Evolutionary conservation across 2,329 filamentous ascomycete genomes (phyloP).

Genomic region (Fusarium aywerte): DNA sequence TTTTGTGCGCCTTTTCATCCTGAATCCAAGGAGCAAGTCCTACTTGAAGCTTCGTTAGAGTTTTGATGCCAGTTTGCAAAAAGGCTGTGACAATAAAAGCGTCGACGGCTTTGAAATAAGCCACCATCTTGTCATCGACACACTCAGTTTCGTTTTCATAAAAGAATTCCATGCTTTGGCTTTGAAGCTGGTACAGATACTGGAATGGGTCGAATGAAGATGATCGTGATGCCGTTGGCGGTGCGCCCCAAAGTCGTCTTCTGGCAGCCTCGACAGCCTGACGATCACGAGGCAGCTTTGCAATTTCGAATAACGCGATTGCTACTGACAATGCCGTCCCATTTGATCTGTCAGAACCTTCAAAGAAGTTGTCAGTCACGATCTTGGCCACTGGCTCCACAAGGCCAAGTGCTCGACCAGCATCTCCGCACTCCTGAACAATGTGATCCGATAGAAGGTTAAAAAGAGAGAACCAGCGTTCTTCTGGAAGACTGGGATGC

Average conservation of each 20-base stretch:
- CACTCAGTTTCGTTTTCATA: slow-evolving; percentile 62
- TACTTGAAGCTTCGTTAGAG: slow-evolving; percentile 69
- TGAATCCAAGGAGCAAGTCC: slow-evolving; percentile 72
- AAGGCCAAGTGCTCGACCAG: slow-evolving; percentile 71
- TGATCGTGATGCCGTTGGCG: slow-evolving; percentile 43
- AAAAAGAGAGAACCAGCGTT: slow-evolving; percentile 66
- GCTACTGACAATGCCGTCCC: slow-evolving; percentile 51
- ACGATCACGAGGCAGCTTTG: slow-evolving; percentile 67
- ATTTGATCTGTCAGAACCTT: slow-evolving; percentile 15
- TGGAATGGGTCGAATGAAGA: slow-evolving; percentile 73
- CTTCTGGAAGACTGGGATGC: slow-evolving; percentile 59
- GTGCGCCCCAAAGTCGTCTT: slow-evolving; percentile 69
- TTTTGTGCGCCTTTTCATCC: slow-evolving; percentile 61
- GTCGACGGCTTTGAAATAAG: slow-evolving; percentile 65
- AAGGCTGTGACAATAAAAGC: slow-evolving; percentile 64
- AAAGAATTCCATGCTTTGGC: slow-evolving; percentile 61
- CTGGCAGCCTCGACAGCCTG: slow-evolving; percentile 73
- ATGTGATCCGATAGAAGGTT: slow-evolving; percentile 66
- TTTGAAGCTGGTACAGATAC: slow-evolving; percentile 71
- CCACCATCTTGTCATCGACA: slow-evolving; percentile 51
- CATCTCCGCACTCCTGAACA: slow-evolving; percentile 72
- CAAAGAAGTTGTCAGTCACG: slow-evolving; percentile 54
- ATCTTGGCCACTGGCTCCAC: slow-evolving; percentile 76
- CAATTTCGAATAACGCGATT: slow-evolving; percentile 58
- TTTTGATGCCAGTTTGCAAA: slow-evolving; percentile 61